Evolutionary conservation across 306 rosid genomes (phyloP).

Genomic region (Castanea sativa): DNA sequence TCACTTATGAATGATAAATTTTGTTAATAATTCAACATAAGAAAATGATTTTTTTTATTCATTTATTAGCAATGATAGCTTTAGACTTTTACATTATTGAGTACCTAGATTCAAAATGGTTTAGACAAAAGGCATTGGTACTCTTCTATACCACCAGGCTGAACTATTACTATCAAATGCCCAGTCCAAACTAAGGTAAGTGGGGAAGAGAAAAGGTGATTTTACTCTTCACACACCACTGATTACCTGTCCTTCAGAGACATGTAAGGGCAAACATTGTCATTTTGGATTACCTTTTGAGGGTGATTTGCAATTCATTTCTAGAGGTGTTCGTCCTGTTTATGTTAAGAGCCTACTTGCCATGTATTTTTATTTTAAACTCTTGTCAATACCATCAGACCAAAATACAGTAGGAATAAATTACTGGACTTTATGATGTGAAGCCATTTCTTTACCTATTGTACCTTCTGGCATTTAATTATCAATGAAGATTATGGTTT

Average conservation of each 20-base stretch:
- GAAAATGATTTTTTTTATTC: neutral
- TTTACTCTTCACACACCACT: no score
- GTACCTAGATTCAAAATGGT: neutral
- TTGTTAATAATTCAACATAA: neutral
- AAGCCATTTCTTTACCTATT: neutral
- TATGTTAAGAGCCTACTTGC: neutral
- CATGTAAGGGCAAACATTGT: neutral
- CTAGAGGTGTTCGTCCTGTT: neutral
- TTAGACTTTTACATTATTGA: neutral
- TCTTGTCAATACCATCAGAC: neutral
- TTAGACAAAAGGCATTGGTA: neutral
- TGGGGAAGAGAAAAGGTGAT: no score
- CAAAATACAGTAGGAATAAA: neutral
- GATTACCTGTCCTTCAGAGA: no score
- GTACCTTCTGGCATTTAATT: neutral
- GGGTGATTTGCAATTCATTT: neutral
- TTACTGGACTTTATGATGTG: neutral
- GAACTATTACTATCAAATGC: no score
- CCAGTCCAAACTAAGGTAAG: no score
- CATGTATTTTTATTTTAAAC: neutral
- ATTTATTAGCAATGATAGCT: neutral
- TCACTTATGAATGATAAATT: neutral
- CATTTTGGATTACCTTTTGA: neutral
- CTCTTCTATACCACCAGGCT: no score
- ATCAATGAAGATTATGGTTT: conserved; percentile 15